Percentiles rank a stretch among this genome's conserved stretches.
These are phyloP conservation scores for Phytophthora agathidicida DNA, from an alignment of 352 stramenopile genomes.

Conservation along the genomic window DNA sequence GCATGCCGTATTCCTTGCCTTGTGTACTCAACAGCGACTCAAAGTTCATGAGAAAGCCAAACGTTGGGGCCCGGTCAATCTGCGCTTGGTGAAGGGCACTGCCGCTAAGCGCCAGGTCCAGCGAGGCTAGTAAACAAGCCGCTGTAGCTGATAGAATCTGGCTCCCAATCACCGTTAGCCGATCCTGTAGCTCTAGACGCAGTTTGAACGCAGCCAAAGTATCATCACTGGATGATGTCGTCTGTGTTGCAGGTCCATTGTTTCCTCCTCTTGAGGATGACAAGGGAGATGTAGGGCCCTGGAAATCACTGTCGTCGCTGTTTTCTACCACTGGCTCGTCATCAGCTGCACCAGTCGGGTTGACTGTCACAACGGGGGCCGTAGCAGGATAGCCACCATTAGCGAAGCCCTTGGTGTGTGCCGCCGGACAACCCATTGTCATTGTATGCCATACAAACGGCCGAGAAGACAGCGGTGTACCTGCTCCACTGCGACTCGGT, in stretches of 20 bases:
- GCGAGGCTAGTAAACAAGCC: slow-evolving; percentile 67
- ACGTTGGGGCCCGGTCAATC: slow-evolving; percentile 54
- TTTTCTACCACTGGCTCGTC: slow-evolving; percentile 42
- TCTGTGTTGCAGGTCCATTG: slow-evolving; percentile 12
- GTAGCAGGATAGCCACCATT: slow-evolving; percentile 62
- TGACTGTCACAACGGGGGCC: slow-evolving; percentile 19
- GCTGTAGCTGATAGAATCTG: slow-evolving; percentile 77
- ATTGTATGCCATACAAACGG: slow-evolving; percentile 86
- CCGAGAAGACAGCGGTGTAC: slow-evolving; percentile 24
- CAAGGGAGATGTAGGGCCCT: slow-evolving; percentile 42
- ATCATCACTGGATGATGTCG: slow-evolving; percentile 32
- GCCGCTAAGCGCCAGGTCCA: slow-evolving; percentile 66
- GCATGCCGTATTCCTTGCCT: slow-evolving; percentile 96
- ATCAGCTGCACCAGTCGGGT: slow-evolving; percentile 31
- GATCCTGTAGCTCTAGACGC: slow-evolving; percentile 74
- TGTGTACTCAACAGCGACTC: slow-evolving; percentile 90
- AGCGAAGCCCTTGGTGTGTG: slow-evolving; percentile 82
- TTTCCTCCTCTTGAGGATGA: slow-evolving; percentile 22
- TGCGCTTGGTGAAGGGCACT: slow-evolving; percentile 66
- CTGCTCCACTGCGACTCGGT: slow-evolving; percentile 12
- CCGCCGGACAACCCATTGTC: slow-evolving; percentile 84
- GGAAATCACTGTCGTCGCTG: slow-evolving; percentile 20
- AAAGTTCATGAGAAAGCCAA: slow-evolving; percentile 82
- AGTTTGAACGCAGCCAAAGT: slow-evolving; percentile 64
- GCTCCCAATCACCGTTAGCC: slow-evolving; percentile 70